phyloP scores from a whole-genome alignment of 345 rosid species.

The Brassica incana region DNA sequence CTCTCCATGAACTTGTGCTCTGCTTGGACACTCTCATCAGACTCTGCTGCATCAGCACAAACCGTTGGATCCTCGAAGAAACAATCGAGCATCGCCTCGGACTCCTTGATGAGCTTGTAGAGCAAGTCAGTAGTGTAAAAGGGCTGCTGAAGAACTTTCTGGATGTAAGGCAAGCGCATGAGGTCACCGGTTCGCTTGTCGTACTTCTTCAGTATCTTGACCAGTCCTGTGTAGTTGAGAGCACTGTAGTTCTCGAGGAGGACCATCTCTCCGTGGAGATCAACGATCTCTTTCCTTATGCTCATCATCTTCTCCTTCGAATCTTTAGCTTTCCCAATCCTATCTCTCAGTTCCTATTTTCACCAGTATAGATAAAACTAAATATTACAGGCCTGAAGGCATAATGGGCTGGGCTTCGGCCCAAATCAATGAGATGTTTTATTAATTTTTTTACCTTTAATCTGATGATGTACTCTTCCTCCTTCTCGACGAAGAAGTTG shows the following conservation, averaged over 20 bases:
- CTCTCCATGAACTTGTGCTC: constrained; percentile 73
- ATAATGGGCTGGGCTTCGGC: neutral
- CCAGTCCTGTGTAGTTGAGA: constrained; percentile 97
- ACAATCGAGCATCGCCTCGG: constrained; percentile 75
- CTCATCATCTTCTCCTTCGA: constrained; percentile 59
- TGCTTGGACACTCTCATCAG: constrained; percentile 38
- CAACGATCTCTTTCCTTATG: constrained; percentile 81
- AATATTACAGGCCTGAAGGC: too few relatives aligned
- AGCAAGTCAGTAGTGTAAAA: constrained; percentile 90
- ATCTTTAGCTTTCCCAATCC: constrained; percentile 55
- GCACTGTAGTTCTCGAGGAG: constrained; percentile 93
- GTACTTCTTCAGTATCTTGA: constrained; percentile 88
- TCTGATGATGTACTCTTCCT: constrained; percentile 94
- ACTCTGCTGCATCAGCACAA: constrained; percentile 31
- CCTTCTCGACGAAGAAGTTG: constrained; percentile 85
- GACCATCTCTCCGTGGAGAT: constrained; percentile 98
- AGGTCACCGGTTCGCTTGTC: constrained; percentile 95
- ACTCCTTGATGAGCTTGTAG: constrained; percentile 76
- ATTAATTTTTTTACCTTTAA: constrained; percentile 53
- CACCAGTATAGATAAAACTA: neutral
- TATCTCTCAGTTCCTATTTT: constrained; percentile 70
- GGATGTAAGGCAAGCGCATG: constrained; percentile 87
- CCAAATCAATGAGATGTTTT: neutral
- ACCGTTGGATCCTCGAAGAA: constrained; percentile 50
- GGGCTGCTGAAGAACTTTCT: constrained; percentile 86